phyloP scores from a whole-genome alignment of 2,329 filamentous ascomycete genomes.

The Epichloe uncinata region DNA sequence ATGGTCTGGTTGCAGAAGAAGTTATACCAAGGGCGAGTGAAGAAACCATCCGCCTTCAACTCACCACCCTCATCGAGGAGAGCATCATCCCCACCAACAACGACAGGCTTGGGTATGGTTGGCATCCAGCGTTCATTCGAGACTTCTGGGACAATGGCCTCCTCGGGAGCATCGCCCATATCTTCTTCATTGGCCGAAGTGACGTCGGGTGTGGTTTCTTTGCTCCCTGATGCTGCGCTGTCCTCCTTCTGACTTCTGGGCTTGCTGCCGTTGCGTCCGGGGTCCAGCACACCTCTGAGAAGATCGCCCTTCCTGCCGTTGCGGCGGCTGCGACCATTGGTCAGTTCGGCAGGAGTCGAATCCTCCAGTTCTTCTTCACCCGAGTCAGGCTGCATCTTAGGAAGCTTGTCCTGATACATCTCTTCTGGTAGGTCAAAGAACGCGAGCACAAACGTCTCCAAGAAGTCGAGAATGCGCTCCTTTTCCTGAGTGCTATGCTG shows the following conservation, averaged over 20 bases:
- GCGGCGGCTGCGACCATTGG: slow-evolving; percentile 54
- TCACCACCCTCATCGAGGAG: slow-evolving; percentile 45
- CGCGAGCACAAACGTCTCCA: slow-evolving; percentile 59
- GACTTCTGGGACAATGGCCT: slow-evolving; percentile 46
- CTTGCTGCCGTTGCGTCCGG: slow-evolving; percentile 55
- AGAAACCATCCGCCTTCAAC: slow-evolving; percentile 66
- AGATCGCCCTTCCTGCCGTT: slow-evolving; percentile 69
- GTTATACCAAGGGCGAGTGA: slow-evolving; percentile 69
- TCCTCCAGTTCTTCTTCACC: slow-evolving; percentile 71
- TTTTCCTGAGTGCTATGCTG: slow-evolving; percentile 62
- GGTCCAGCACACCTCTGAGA: slow-evolving; percentile 76
- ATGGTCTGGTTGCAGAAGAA: slow-evolving; percentile 86
- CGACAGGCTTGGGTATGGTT: slow-evolving; percentile 41
- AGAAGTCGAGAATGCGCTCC: slow-evolving; percentile 59
- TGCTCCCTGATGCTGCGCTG: slow-evolving; percentile 64
- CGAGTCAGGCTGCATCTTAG: slow-evolving; percentile 55
- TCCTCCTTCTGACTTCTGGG: slow-evolving; percentile 64
- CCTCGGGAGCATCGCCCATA: slow-evolving; percentile 46
- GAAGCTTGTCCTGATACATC: slow-evolving; percentile 50
- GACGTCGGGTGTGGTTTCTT: slow-evolving; percentile 78
- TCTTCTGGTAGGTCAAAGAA: slow-evolving; percentile 69
- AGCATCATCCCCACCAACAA: slow-evolving; percentile 38
- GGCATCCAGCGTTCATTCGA: slow-evolving; percentile 54
- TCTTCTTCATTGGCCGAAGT: slow-evolving; percentile 70
- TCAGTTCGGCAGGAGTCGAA: slow-evolving; percentile 54